Percentiles rank a stretch among this genome's conserved stretches.
These are phyloP conservation scores for Cordyceps fumosorosea DNA, from an alignment of 2,329 filamentous ascomycete genomes.

Conservation along the genomic window DNA sequence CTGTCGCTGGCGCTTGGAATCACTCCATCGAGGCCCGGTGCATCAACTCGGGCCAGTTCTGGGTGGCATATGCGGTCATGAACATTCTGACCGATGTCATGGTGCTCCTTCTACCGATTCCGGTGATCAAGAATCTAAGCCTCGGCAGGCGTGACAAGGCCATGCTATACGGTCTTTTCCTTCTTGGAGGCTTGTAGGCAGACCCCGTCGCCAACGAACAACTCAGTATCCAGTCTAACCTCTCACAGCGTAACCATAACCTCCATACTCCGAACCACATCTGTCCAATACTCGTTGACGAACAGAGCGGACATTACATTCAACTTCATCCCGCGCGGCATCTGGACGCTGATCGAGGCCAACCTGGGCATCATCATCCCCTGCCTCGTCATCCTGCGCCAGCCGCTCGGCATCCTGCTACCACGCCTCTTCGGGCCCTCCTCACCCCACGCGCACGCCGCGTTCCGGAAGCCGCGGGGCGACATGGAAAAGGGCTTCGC, in stretches of 20 bases:
- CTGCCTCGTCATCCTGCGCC: slow-evolving; percentile 26
- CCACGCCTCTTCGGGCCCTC: slow-evolving; percentile 16
- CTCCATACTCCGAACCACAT: slow-evolving; percentile 31
- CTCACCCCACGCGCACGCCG: background rate
- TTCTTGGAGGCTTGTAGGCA: slow-evolving; percentile 31
- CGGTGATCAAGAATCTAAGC: slow-evolving; percentile 27
- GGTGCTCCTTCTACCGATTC: slow-evolving; percentile 30
- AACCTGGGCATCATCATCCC: slow-evolving; percentile 31
- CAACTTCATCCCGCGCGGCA: slow-evolving; percentile 20
- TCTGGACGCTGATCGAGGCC: slow-evolving; percentile 33
- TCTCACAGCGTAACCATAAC: slow-evolving; percentile 25
- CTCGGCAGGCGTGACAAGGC: slow-evolving; percentile 27
- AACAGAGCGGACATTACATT: slow-evolving; percentile 26
- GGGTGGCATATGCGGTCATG: slow-evolving; percentile 38
- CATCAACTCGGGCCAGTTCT: slow-evolving; percentile 36
- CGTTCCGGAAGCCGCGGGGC: background rate
- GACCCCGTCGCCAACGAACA: no score
- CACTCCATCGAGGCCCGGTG: slow-evolving; percentile 32
- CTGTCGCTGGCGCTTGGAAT: slow-evolving; percentile 37
- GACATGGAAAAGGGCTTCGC: background rate
- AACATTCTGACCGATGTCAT: slow-evolving; percentile 33
- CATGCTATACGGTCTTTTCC: slow-evolving; percentile 30
- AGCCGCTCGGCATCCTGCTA: slow-evolving; percentile 16
- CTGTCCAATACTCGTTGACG: slow-evolving; percentile 25
- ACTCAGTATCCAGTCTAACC: background rate